Conservation (phyloP, 2,329 filamentous ascomycete genomes). For the Claviceps monticola region DNA sequence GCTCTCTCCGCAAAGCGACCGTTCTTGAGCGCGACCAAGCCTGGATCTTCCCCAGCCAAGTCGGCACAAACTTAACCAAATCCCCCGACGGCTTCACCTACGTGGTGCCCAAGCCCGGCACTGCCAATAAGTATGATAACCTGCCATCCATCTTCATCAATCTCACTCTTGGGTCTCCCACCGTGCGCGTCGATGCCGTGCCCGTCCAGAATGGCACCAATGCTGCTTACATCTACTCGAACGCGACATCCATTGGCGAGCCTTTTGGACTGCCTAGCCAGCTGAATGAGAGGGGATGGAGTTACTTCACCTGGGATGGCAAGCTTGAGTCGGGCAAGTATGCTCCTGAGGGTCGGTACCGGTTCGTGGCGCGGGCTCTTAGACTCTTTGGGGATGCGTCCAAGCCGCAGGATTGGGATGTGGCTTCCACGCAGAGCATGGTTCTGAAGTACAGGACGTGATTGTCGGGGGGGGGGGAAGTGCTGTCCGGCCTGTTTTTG, state of each 20-base stretch:
- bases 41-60: slow-evolving; percentile 17
- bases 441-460: slow-evolving; percentile 23
- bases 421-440: slow-evolving; percentile 26
- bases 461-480: not conserved
- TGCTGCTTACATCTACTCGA: slow-evolving; percentile 18
- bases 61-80: slow-evolving; percentile 8
- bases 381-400: slow-evolving; percentile 33
- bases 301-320: slow-evolving; percentile 26
- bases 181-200: slow-evolving; percentile 29
- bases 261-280: slow-evolving; percentile 24
- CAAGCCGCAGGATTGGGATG: slow-evolving; percentile 30
- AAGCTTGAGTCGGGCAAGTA: slow-evolving; percentile 28
- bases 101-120: slow-evolving; percentile 23
- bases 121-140: slow-evolving; percentile 11
- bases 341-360: slow-evolving; percentile 33
- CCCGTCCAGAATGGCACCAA: slow-evolving; percentile 11
- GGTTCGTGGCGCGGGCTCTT: slow-evolving; percentile 31
- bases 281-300: slow-evolving; percentile 10
- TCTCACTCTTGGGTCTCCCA: slow-evolving; percentile 29
- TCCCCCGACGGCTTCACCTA: slow-evolving; percentile 23
- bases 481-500: no score
- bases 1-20: slow-evolving; percentile 16
- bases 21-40: slow-evolving; percentile 9
- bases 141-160: slow-evolving; percentile 8
- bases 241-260: slow-evolving; percentile 25